phyloP scores from a whole-genome alignment of 768 basidiomycete genomes.

The Symmetrospora coprosmae region DNA sequence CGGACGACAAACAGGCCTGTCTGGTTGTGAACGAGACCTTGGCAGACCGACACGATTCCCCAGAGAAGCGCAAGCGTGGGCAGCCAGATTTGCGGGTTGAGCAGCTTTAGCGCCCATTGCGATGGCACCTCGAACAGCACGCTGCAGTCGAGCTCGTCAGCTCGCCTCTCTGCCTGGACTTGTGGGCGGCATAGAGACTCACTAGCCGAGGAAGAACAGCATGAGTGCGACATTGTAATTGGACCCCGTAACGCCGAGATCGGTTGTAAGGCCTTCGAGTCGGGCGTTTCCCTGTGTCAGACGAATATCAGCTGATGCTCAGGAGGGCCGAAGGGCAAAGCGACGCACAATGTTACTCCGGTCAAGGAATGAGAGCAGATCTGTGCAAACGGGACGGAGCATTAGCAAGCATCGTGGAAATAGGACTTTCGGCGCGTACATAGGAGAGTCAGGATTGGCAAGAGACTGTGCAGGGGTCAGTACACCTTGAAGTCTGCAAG shows the following conservation, averaged over 20 bases:
- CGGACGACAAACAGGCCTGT: constrained; percentile 49
- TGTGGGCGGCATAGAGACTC: constrained; percentile 48
- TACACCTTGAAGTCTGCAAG: neutral
- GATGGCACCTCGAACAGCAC: neutral
- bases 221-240: constrained; percentile 50
- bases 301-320: neutral
- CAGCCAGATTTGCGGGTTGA: constrained; percentile 50
- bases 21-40: constrained; percentile 48
- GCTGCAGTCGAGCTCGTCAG: constrained; percentile 45
- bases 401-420: neutral
- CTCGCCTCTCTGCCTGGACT: neutral
- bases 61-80: constrained; percentile 47
- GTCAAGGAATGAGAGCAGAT: constrained; percentile 41
- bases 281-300: constrained; percentile 38
- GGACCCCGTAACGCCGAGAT: constrained; percentile 29
- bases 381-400: too few species aligned
- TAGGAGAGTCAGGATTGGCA: constrained; percentile 41
- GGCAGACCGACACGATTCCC: constrained; percentile 47
- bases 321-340: neutral
- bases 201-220: constrained; percentile 52
- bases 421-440: constrained; percentile 21
- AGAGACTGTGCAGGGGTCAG: constrained; percentile 31
- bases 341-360: neutral
- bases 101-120: constrained; percentile 44
- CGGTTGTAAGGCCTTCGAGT: constrained; percentile 45